A percentile compares a stretch with the other conserved stretches of the same genome.
phyloP scores from a whole-genome alignment of 2,329 filamentous ascomycete species.

The Lasiodiplodia gonubiensis region DNA sequence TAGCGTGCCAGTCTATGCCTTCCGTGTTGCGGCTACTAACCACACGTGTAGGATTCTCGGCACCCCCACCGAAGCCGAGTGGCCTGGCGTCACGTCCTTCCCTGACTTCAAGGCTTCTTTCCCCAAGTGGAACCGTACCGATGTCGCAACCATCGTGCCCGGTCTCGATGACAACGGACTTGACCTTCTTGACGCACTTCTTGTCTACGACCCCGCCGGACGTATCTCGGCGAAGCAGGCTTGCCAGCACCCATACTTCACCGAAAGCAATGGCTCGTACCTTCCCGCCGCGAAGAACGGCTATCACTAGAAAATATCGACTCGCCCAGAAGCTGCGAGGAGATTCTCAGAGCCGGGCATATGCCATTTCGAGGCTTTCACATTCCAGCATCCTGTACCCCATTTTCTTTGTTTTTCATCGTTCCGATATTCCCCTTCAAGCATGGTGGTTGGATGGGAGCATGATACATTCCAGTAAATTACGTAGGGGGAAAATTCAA shows the following conservation, averaged over 20 bases:
- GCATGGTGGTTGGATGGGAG: slow-evolving; percentile 19
- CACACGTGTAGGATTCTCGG: slow-evolving; percentile 63
- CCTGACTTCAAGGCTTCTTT: slow-evolving; percentile 93
- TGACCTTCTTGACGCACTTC: slow-evolving; percentile 71
- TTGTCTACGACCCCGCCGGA: slow-evolving; percentile 85
- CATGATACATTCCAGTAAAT: slow-evolving; percentile 24
- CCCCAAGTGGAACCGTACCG: slow-evolving; percentile 84
- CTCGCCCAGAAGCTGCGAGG: neutral
- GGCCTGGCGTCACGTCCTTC: slow-evolving; percentile 93
- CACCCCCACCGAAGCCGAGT: slow-evolving; percentile 79
- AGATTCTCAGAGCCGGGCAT: neutral
- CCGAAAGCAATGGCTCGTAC: slow-evolving; percentile 54
- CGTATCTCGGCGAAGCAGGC: slow-evolving; percentile 90
- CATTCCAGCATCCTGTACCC: neutral
- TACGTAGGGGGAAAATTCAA: slow-evolving; percentile 23
- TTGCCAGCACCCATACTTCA: slow-evolving; percentile 83
- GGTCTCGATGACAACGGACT: slow-evolving; percentile 75
- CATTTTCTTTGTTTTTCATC: slow-evolving; percentile 21
- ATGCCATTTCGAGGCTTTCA: neutral
- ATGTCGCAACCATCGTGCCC: slow-evolving; percentile 68
- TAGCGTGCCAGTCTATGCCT: neutral
- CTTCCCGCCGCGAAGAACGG: slow-evolving; percentile 26
- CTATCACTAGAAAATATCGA: slow-evolving; percentile 15
- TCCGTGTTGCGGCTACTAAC: slow-evolving; percentile 12
- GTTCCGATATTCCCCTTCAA: slow-evolving; percentile 25